phyloP scores from a whole-genome alignment of 805 yeast genomes.

The Candida stauntonica region DNA sequence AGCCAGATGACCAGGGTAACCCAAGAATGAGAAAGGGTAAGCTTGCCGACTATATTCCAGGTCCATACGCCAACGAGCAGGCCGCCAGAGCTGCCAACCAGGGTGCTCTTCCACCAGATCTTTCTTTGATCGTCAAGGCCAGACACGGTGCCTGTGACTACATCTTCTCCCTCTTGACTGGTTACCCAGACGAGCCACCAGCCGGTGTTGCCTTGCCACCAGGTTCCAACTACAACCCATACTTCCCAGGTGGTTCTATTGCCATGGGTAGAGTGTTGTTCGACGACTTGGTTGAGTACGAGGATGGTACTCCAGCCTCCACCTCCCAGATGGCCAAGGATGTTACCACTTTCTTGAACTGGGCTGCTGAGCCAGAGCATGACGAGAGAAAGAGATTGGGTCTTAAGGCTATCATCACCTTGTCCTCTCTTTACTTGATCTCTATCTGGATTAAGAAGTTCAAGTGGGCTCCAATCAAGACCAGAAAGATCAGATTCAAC shows the following conservation, averaged over 20 bases:
- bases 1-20: slow-evolving; percentile 97
- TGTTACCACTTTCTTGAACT: slow-evolving; percentile 90
- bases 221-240: slow-evolving; percentile 97
- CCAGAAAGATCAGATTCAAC: slow-evolving; percentile 87
- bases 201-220: slow-evolving; percentile 93
- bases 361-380: slow-evolving; percentile 98
- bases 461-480: slow-evolving; percentile 96
- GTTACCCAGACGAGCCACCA: slow-evolving; percentile 98
- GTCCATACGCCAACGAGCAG: slow-evolving; percentile 96
- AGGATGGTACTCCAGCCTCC: slow-evolving; percentile 98
- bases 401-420: slow-evolving; percentile 80
- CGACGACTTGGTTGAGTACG: slow-evolving; percentile 96
- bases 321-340: slow-evolving; percentile 99
- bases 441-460: slow-evolving; percentile 93
- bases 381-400: slow-evolving; percentile 98
- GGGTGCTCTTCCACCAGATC: slow-evolving; percentile 98
- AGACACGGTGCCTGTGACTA: slow-evolving; percentile 98
- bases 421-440: slow-evolving; percentile 73
- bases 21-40: slow-evolving; percentile 98
- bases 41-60: slow-evolving; percentile 90
- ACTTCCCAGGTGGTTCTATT: slow-evolving; percentile 99
- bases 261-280: slow-evolving; percentile 99
- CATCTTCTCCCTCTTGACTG: slow-evolving; percentile 90
- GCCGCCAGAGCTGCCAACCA: slow-evolving; percentile 99
- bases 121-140: slow-evolving; percentile 95